phyloP scores from a whole-genome alignment of 192 early-diverging fungal species.

The Backusella parvicylindrica region DNA sequence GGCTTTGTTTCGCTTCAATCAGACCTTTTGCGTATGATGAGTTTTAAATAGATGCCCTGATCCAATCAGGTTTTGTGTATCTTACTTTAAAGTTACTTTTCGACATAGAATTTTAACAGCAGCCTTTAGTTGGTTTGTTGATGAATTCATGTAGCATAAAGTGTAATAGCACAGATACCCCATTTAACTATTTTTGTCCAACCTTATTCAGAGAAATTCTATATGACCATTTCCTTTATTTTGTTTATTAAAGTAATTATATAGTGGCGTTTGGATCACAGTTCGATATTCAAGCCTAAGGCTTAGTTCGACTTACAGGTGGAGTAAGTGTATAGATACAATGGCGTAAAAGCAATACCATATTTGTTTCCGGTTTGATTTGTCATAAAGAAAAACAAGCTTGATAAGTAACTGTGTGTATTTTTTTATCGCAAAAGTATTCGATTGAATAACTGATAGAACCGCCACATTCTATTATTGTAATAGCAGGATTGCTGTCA shows the following conservation, averaged over 20 bases:
- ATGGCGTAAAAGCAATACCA: neutral
- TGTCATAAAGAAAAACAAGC: neutral
- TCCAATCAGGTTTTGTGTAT: slow-evolving; percentile 1
- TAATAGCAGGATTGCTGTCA: neutral
- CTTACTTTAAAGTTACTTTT: neutral
- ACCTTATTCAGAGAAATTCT: neutral
- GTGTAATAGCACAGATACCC: neutral
- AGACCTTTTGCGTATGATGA: neutral
- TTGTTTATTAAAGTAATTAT: neutral
- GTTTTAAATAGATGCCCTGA: neutral
- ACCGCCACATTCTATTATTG: neutral
- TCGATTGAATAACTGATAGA: neutral
- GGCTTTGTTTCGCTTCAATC: neutral
- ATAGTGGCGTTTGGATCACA: neutral
- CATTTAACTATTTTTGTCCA: neutral
- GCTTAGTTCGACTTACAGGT: neutral
- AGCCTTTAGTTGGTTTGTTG: neutral
- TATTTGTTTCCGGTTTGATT: neutral
- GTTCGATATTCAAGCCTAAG: neutral
- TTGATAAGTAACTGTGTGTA: neutral
- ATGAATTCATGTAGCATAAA: neutral
- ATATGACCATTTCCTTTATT: neutral
- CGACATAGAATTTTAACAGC: neutral
- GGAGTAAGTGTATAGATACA: neutral
- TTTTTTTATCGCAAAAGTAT: neutral